phyloP scores from a whole-genome alignment of 345 rosid species.

The Aquilaria malaccensis region DNA sequence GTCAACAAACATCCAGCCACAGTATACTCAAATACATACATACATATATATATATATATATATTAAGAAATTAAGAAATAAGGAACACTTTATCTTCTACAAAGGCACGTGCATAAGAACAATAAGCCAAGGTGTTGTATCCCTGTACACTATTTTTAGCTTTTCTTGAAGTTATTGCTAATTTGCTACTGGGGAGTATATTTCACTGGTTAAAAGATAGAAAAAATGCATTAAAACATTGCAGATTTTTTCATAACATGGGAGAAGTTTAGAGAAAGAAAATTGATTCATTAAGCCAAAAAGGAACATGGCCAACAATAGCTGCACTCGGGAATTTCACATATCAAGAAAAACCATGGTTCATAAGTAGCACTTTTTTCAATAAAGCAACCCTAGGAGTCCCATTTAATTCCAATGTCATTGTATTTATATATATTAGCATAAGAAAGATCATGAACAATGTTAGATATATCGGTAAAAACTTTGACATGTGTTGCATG shows the following conservation, averaged over 20 bases:
- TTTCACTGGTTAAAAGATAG: conserved; percentile 25
- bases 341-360: conserved; percentile 56
- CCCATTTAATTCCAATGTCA: conserved; percentile 85
- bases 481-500: too few relatives aligned
- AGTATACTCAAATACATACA: too few relatives aligned
- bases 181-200: conserved; percentile 42
- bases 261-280: too few relatives aligned
- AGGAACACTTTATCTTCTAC: conserved; percentile 16
- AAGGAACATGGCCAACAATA: too few relatives aligned
- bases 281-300: too few relatives aligned
- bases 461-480: too few relatives aligned
- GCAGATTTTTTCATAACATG: neutral
- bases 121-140: conserved; percentile 55
- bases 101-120: conserved; percentile 45
- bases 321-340: neutral
- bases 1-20: too few relatives aligned
- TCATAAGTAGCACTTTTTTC: conserved; percentile 87
- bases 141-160: conserved; percentile 39
- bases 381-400: conserved; percentile 84
- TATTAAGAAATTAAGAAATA: too few relatives aligned
- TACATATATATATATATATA: too few relatives aligned
- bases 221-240: neutral
- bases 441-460: conserved; percentile 91
- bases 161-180: conserved; percentile 34
- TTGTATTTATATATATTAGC: conserved; percentile 78